phyloP scores from a whole-genome alignment of 139 green algal species.

The Monoraphidium neglectum region DNA sequence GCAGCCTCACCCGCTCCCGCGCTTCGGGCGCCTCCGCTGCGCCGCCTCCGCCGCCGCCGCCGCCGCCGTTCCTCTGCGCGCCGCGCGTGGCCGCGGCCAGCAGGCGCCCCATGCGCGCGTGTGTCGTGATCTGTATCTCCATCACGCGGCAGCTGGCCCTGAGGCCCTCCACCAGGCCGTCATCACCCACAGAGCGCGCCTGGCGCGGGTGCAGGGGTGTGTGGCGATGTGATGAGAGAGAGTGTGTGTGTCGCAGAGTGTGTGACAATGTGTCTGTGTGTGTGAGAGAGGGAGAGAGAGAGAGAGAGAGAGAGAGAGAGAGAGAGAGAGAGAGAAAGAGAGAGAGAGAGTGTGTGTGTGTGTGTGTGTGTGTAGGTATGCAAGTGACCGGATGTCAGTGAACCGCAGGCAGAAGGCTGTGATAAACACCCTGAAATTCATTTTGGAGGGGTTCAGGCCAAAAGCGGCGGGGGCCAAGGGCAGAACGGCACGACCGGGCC shows the following conservation, averaged over 20 bases:
- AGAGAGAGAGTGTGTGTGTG: too few relatives aligned
- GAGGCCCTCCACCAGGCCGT: conserved; percentile 50
- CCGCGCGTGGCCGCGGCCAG: conserved; percentile 4
- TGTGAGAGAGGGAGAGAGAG: too few relatives aligned
- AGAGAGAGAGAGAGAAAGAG: too few relatives aligned
- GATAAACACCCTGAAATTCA: too few relatives aligned
- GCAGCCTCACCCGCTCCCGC: neutral
- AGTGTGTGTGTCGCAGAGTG: too few relatives aligned
- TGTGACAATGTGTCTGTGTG: too few relatives aligned
- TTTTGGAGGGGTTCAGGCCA: too few relatives aligned
- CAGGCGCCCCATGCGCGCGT: conserved; percentile 5
- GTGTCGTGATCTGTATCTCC: conserved; percentile 42
- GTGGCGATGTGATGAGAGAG: neutral
- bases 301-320: too few relatives aligned
- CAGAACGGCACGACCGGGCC: too few relatives aligned
- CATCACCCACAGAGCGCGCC: conserved; percentile 61
- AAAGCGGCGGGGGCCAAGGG: too few relatives aligned
- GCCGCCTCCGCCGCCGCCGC: conserved; percentile 15
- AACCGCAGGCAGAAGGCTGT: too few relatives aligned
- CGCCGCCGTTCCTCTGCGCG: neutral
- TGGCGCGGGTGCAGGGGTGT: conserved; percentile 17
- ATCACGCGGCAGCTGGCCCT: conserved; percentile 49
- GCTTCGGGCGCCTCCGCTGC: neutral
- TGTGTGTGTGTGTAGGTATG: neutral
- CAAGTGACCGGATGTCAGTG: too few relatives aligned